Evolutionary conservation across 768 basidiomycete species (phyloP).

Genomic region (Gymnopilus dilepis): DNA sequence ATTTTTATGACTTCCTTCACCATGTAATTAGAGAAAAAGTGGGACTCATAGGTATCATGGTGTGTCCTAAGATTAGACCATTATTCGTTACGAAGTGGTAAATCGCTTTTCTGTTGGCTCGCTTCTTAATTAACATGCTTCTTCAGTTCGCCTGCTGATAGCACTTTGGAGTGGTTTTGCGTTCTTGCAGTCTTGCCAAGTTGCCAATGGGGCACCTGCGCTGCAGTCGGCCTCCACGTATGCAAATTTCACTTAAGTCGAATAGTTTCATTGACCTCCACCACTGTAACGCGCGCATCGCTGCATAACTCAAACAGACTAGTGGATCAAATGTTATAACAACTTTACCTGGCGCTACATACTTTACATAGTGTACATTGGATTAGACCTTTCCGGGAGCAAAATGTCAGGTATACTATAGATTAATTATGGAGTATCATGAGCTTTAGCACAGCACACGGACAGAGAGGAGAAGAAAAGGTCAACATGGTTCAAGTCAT

Average conservation of each 20-base stretch:
- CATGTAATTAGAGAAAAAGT: not conserved
- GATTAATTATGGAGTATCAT: not conserved
- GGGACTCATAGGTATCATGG: not conserved
- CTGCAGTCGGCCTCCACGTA: too few relatives aligned
- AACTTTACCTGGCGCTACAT: not conserved
- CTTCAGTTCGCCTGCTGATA: not conserved
- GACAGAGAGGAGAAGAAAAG: not conserved
- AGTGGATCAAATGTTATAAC: not conserved
- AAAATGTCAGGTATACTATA: not conserved
- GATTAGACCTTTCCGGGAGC: not conserved
- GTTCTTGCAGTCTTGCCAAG: too few relatives aligned
- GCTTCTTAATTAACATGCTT: not conserved
- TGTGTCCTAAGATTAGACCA: not conserved
- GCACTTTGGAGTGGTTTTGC: too few relatives aligned
- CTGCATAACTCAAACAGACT: not conserved
- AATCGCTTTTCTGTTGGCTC: not conserved
- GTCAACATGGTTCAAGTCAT: constrained; percentile 22
- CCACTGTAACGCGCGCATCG: too few relatives aligned
- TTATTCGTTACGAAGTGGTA: not conserved
- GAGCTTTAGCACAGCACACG: not conserved
- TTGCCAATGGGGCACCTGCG: too few relatives aligned
- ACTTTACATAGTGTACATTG: constrained; percentile 1
- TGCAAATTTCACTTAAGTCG: not conserved
- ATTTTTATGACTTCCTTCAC: not conserved
- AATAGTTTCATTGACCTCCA: too few relatives aligned